These are phyloP conservation scores for Knufia petricola DNA, from an alignment of 2,329 filamentous ascomycete genomes.

Conservation along the genomic window DNA sequence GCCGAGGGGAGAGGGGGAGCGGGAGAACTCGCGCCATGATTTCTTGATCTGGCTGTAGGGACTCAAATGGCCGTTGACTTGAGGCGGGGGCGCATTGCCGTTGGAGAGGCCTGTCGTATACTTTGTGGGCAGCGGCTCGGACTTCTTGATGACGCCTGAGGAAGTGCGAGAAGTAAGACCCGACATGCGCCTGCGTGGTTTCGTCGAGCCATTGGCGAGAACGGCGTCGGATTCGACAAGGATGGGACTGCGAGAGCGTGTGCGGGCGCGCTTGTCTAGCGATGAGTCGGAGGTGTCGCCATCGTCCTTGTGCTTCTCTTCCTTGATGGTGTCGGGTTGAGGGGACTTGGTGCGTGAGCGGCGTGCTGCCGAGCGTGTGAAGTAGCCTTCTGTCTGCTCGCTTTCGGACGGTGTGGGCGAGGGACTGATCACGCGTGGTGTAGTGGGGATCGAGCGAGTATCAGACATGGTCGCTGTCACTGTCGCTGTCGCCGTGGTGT, in stretches of 20 bases:
- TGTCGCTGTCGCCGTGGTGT: neutral
- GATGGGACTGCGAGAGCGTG: slow-evolving; percentile 61
- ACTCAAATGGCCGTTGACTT: slow-evolving; percentile 60
- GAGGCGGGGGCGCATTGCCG: slow-evolving; percentile 25
- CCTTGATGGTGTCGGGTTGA: slow-evolving; percentile 45
- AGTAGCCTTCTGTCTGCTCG: slow-evolving; percentile 50
- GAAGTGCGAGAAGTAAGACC: slow-evolving; percentile 42
- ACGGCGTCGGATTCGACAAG: slow-evolving; percentile 27
- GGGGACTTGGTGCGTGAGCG: slow-evolving; percentile 42
- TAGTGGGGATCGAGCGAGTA: slow-evolving; percentile 57
- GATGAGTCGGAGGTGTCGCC: slow-evolving; percentile 45
- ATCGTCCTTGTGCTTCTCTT: slow-evolving; percentile 35
- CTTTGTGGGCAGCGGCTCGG: slow-evolving; percentile 31
- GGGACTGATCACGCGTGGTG: slow-evolving; percentile 80
- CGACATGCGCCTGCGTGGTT: slow-evolving; percentile 40
- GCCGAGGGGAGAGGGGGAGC: slow-evolving; percentile 84
- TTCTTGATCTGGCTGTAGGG: slow-evolving; percentile 51
- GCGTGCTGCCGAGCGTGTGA: slow-evolving; percentile 64
- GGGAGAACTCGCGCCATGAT: slow-evolving; percentile 77
- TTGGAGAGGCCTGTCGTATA: slow-evolving; percentile 22
- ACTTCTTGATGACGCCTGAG: slow-evolving; percentile 26
- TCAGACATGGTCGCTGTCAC: slow-evolving; percentile 32
- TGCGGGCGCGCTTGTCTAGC: slow-evolving; percentile 51
- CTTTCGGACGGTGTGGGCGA: slow-evolving; percentile 63
- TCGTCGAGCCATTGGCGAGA: slow-evolving; percentile 18